Evolutionary conservation across 2,329 filamentous ascomycete genomes (phyloP), one percentile per base, ranked within the genome.

Genomic region (Graphilbum fragrans): DNA sequence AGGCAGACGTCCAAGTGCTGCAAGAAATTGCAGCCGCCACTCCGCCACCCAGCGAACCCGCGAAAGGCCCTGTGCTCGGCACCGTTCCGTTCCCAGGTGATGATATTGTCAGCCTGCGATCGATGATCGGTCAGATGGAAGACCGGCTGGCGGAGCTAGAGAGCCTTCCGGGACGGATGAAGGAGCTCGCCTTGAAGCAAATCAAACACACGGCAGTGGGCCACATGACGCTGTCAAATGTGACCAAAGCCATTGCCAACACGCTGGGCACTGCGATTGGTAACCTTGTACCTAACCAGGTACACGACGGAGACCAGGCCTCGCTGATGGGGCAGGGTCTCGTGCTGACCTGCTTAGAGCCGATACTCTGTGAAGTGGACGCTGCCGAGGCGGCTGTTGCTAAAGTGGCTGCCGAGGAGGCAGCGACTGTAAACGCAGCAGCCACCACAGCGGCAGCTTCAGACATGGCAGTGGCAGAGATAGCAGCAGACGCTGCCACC

Each of bases 91-190:
- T 49, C 25, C 47, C 46, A 2, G 47, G 46, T 2, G 47, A 49
- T 38, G 48, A 49, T 23, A 44, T 49, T 18, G 16, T 32, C 12
- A 49, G 39, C 20, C 37, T 49, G 21, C 39, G 46, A 5, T 38
- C 32, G 4, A 44, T 46, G 11, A 48, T 48, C 18, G 41, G 37
- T 16, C n/a, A 19, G 11, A 22, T 49, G 19, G 41, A 38, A 18
- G 40, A 46, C 8, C 23, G n/a, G 7, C 25, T 49, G 2, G 39
- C 39, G n/a, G 11, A n/a, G 7, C 32, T 49, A 4, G 41, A 40
- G 14, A 17, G 21, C 12, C 16, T 39, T 5, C 25, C 27, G 12
- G 14, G 18, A 8, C 16, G 17, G 7, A 7, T 42, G 7, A 16
- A 22, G 4, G 8, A 22, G 34, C 32, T 47, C 2, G 9, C 37